Evolutionary conservation across 164 flowering plant genomes (phyloP).

Genomic region (Aristolochia californica): DNA sequence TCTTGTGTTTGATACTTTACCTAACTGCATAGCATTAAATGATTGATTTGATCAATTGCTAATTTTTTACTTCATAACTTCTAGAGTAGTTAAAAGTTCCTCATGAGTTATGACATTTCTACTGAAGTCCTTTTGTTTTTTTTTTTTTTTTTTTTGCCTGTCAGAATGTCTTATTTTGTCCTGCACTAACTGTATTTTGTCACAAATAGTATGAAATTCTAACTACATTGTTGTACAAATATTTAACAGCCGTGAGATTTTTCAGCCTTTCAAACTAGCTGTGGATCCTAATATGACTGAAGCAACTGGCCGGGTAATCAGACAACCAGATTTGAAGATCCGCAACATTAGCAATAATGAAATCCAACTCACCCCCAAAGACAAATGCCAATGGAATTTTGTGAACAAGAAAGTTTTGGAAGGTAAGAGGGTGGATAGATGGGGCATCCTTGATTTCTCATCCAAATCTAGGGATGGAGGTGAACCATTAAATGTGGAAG

Average conservation of each 20-base stretch:
- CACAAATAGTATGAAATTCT: no score
- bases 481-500: conserved; percentile 3
- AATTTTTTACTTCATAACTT: not conserved
- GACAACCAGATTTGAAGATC: conserved; percentile 46
- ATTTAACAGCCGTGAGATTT: conserved; percentile 22
- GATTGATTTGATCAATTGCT: no score
- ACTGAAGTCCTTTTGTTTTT: not conserved
- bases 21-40: not conserved
- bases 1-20: not conserved
- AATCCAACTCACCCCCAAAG: conserved; percentile 16
- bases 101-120: not conserved
- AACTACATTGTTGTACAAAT: not conserved
- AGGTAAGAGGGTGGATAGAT: conserved; percentile 36
- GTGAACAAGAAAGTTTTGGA: conserved; percentile 28
- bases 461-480: not conserved
- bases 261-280: conserved; percentile 34
- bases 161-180: not conserved
- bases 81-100: not conserved
- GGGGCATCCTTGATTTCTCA: conserved; percentile 50
- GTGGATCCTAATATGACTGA: conserved; percentile 38
- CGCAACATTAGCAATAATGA: conserved; percentile 16
- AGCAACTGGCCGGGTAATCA: conserved; percentile 46
- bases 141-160: not conserved
- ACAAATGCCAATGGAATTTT: conserved; percentile 69
- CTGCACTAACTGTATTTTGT: no score